Conservation (phyloP, 225 moss, liverwort and hornwort species). For the Thuidium tamariscinum region DNA sequence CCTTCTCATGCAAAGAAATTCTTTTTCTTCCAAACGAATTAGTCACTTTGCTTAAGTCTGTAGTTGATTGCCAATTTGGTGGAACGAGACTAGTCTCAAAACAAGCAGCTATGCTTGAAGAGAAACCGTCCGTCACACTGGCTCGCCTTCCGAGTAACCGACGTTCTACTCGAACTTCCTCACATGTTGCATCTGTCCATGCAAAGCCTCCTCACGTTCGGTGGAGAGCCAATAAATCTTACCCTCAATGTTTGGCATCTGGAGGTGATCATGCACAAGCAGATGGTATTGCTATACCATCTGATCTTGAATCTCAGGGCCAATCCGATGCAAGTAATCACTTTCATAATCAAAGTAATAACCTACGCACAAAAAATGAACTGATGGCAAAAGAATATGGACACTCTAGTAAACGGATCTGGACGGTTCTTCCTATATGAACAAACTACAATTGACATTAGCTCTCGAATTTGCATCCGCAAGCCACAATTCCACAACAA, state of each 20-base stretch:
- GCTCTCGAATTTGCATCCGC: neutral
- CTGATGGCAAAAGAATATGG: neutral
- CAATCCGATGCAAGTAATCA: neutral
- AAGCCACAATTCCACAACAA: neutral
- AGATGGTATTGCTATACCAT: neutral
- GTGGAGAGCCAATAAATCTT: neutral
- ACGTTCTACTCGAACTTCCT: neutral
- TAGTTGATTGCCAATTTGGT: no score
- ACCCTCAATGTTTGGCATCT: neutral
- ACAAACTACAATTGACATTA: neutral
- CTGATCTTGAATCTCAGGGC: neutral
- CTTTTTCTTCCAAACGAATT: neutral
- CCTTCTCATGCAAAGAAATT: neutral
- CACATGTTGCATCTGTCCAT: neutral
- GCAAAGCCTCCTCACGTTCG: neutral
- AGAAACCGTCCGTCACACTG: neutral
- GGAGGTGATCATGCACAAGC: neutral
- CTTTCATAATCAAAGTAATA: neutral
- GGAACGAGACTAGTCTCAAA: neutral
- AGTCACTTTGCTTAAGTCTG: neutral
- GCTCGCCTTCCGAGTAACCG: neutral
- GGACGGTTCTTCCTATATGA: neutral
- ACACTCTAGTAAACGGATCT: neutral
- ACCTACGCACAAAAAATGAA: neutral
- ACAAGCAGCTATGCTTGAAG: neutral